Conservation (phyloP, 2,329 filamentous ascomycete genomes). For the Colletotrichum gloeosporioides region DNA sequence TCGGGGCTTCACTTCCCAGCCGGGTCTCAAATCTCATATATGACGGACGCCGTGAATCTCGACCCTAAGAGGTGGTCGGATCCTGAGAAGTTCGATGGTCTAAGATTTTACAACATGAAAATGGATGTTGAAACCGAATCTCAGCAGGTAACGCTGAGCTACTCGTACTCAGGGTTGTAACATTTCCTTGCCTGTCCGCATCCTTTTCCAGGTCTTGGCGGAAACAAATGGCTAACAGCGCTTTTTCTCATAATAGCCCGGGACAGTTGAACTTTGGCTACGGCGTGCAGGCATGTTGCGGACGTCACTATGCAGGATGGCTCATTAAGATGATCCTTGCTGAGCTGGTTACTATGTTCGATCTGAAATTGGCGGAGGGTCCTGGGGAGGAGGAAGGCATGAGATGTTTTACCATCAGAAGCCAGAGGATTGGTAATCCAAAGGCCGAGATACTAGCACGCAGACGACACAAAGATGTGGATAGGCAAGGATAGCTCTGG, state of each 20-base stretch:
- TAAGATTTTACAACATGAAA: neutral
- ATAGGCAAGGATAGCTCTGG: neutral
- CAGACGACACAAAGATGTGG: neutral
- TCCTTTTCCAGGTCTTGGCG: neutral
- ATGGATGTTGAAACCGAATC: neutral
- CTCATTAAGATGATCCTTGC: neutral
- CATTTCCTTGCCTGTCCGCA: neutral
- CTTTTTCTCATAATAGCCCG: neutral
- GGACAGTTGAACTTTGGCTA: neutral
- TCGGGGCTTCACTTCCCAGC: neutral
- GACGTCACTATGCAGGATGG: neutral
- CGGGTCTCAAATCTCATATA: neutral
- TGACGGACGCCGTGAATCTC: neutral
- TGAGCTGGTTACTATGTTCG: neutral
- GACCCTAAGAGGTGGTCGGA: neutral
- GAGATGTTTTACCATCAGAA: neutral
- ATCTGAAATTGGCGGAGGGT: neutral
- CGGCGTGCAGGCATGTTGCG: neutral
- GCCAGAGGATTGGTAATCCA: conserved; percentile 2
- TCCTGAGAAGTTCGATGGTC: neutral
- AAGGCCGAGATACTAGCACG: neutral
- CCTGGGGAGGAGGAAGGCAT: neutral
- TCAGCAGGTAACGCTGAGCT: neutral
- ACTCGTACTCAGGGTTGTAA: conserved; percentile 4
- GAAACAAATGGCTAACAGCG: neutral